Evolutionary conservation across 352 stramenopile genomes (phyloP), one percentile per base, ranked within the genome.

Genomic region (Blastocystis sp.): DNA sequence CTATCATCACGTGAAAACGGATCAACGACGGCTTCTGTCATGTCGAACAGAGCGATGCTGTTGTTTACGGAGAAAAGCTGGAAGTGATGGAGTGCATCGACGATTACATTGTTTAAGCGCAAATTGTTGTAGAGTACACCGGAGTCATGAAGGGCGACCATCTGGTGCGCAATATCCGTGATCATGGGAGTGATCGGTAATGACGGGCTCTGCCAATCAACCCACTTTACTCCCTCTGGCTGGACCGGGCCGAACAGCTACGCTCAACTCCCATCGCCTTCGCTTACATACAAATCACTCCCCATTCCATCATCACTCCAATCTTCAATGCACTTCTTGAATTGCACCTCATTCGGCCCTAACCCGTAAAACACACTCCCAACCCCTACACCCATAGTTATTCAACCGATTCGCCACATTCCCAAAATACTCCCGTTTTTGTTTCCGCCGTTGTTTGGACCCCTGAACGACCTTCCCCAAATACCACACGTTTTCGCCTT

Each of bases 371-470:
- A 11, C 2, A 28, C 43, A 2, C 28, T 2, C 9, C 3, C 43
- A 61, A 62, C 21, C 43, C 69, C 5, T 21, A 79, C 69, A 79
- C 17, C 38, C 21, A 34, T 79, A 28, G 9, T 43, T 28, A 14
- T 79, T 19, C 41, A 79, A 34, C 40, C 69, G 69, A 79, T 79
- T 9, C 5, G 60, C 62, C 10, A 79, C 69, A 40, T 62, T 45
- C 48, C 38, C 38, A n/a, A 79, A 79, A 64, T 79, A 79, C 45
- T 64, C 48, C 69, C 69, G 52, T 79, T 79, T 79, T 79, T 53
- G n/a, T 10, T 21, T 21, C 28, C 69, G 23, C 69, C 48, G 17
- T 38, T 64, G 17, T 45, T 62, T 40, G 23, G 17, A 40, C 62
- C 69, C 69, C 17, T 41, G 7, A 17, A 79, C 52, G 11, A 79